A percentile compares a stretch with the other conserved stretches of the same genome.
Evolutionary conservation across 495 filamentous ascomycete species (phyloP).

Genomic region (Annulohypoxylon bovei): DNA sequence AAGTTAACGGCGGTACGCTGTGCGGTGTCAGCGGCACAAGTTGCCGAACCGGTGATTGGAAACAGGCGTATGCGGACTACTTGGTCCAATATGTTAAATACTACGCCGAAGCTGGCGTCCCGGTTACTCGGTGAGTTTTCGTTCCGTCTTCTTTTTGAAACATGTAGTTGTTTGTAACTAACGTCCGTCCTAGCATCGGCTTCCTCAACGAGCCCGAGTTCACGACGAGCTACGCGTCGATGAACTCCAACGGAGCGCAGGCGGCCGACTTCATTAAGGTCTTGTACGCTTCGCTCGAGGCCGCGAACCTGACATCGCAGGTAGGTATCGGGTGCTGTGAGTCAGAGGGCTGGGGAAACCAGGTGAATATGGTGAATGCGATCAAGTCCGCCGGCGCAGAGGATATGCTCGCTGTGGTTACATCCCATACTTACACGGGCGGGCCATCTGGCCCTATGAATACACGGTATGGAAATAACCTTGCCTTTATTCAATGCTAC

Average conservation of each 20-base stretch:
- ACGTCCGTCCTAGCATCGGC: slow-evolving; percentile 35
- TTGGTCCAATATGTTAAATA: slow-evolving; percentile 62
- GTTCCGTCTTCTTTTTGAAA: slow-evolving; percentile 50
- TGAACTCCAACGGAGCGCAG: slow-evolving; percentile 50
- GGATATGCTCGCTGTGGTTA: slow-evolving; percentile 47
- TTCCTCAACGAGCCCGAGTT: slow-evolving; percentile 57
- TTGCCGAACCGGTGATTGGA: slow-evolving; percentile 63
- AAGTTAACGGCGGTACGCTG: slow-evolving; percentile 63
- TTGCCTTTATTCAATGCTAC: neutral
- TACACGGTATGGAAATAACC: slow-evolving; percentile 24
- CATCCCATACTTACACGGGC: slow-evolving; percentile 53
- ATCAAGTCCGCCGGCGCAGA: slow-evolving; percentile 50
- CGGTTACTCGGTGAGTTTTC: slow-evolving; percentile 60
- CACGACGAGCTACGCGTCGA: slow-evolving; percentile 51
- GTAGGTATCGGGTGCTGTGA: slow-evolving; percentile 55
- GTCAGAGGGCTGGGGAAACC: slow-evolving; percentile 54
- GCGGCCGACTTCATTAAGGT: slow-evolving; percentile 57
- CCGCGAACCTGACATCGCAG: slow-evolving; percentile 42
- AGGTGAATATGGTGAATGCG: slow-evolving; percentile 49
- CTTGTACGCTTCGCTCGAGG: slow-evolving; percentile 46
- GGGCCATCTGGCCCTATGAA: slow-evolving; percentile 48
- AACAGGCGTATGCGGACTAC: slow-evolving; percentile 65
- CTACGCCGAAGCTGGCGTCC: slow-evolving; percentile 62
- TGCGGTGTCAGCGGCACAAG: slow-evolving; percentile 59
- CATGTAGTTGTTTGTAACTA: slow-evolving; percentile 38